Evolutionary conservation across 352 stramenopile genomes (phyloP).

Genomic region (Phytophthora syringae): DNA sequence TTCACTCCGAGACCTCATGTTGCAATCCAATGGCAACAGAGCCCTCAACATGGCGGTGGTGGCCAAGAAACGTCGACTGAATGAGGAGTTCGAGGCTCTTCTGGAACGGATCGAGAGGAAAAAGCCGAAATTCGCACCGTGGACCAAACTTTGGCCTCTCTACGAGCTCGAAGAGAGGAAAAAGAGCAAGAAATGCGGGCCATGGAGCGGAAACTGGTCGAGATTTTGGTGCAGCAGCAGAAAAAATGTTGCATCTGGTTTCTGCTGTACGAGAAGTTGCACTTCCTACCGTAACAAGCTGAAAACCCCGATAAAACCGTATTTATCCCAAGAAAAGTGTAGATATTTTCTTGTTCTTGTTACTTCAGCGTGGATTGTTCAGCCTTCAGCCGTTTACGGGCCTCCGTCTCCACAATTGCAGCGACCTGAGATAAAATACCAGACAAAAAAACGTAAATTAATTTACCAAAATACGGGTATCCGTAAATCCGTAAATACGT

Average conservation of each 20-base stretch:
- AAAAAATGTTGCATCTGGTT: slow-evolving; percentile 73
- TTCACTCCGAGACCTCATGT: slow-evolving; percentile 68
- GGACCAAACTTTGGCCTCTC: slow-evolving; percentile 65
- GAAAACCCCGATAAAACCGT: slow-evolving; percentile 6
- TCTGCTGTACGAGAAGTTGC: slow-evolving; percentile 50
- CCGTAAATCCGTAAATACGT: slow-evolving; percentile 2
- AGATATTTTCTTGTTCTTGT: slow-evolving; percentile 7
- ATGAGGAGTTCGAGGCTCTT: slow-evolving; percentile 83
- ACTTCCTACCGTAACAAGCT: slow-evolving; percentile 15
- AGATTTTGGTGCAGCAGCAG: slow-evolving; percentile 87
- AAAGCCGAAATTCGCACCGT: slow-evolving; percentile 61
- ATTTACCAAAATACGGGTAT: background rate
- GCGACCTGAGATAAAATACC: slow-evolving; percentile 57
- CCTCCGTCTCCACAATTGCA: slow-evolving; percentile 66
- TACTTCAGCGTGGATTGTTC: slow-evolving; percentile 35
- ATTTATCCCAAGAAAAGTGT: slow-evolving; percentile 25
- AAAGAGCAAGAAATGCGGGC: slow-evolving; percentile 82
- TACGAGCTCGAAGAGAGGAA: slow-evolving; percentile 60
- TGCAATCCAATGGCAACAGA: slow-evolving; percentile 37
- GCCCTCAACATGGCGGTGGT: slow-evolving; percentile 67
- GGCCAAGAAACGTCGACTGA: slow-evolving; percentile 80
- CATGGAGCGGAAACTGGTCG: slow-evolving; percentile 82
- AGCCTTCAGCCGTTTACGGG: slow-evolving; percentile 62
- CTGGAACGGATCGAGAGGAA: slow-evolving; percentile 80
- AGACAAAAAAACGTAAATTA: too few species aligned